Percentiles rank a stretch among this genome's conserved stretches.
Conservation (phyloP, 306 rosid species). For the Malus sylvestris region DNA sequence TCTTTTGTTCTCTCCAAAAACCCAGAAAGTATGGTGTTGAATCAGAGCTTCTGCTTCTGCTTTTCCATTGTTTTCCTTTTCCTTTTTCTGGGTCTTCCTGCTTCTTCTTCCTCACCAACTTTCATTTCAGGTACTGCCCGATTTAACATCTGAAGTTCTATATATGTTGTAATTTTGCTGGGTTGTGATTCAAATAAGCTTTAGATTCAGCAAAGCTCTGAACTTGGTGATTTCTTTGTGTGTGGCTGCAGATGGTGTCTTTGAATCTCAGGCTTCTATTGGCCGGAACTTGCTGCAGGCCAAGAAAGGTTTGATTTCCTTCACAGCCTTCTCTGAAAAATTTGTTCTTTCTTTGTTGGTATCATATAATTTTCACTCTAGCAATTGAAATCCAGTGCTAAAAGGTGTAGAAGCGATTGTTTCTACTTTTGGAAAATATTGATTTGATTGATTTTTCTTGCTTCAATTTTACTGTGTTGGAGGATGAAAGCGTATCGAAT, state of each 20-base stretch:
- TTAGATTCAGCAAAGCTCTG: neutral
- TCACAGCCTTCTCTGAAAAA: neutral
- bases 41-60: slow-evolving; percentile 29
- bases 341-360: neutral
- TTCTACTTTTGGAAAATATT: neutral
- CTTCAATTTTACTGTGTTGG: neutral
- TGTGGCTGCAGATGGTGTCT: slow-evolving; percentile 39
- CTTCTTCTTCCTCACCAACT: slow-evolving; percentile 45
- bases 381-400: neutral
- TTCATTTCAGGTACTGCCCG: slow-evolving; percentile 44
- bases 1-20: neutral
- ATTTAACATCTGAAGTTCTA: neutral
- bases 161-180: neutral
- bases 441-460: neutral
- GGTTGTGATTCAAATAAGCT: neutral
- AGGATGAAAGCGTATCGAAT: neutral
- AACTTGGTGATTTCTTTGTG: slow-evolving; percentile 8
- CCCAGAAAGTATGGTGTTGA: slow-evolving; percentile 31
- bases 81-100: slow-evolving; percentile 28
- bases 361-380: neutral
- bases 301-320: slow-evolving; percentile 42
- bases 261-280: slow-evolving; percentile 34
- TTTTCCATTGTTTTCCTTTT: slow-evolving; percentile 30
- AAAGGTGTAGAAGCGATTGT: slow-evolving; percentile 10
- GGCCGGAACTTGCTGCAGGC: slow-evolving; percentile 86